Conservation (phyloP, 306 rosid species). For the Casuarina equisetifolia region DNA sequence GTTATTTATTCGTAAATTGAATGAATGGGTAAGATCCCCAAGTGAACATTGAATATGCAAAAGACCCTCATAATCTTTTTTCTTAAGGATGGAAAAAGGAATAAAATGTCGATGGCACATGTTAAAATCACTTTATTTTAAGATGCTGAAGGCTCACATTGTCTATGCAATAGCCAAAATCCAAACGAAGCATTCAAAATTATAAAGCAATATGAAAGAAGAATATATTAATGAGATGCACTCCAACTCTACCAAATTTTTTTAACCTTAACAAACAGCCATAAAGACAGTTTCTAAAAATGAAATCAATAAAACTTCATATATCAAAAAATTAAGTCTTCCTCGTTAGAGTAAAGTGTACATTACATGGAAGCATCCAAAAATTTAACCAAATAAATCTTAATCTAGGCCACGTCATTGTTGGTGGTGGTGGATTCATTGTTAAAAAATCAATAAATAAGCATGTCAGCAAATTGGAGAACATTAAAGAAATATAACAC, state of each 20-base stretch:
- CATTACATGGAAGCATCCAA: slow-evolving; percentile 16
- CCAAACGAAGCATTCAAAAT: no score
- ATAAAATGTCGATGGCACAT: no score
- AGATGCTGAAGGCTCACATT: neutral
- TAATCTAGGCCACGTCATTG: slow-evolving; percentile 68
- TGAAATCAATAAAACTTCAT: slow-evolving; percentile 16
- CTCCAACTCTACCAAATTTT: slow-evolving; percentile 4
- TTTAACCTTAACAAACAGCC: neutral
- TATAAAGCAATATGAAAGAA: neutral
- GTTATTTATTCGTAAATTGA: no score
- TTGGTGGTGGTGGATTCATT: slow-evolving; percentile 61
- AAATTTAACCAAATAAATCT: slow-evolving; percentile 19
- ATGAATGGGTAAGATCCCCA: no score
- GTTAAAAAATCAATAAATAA: slow-evolving; percentile 26
- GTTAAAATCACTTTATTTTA: neutral
- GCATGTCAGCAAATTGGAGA: neutral
- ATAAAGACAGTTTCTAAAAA: neutral
- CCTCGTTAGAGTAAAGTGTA: slow-evolving; percentile 16
- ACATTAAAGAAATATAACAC: neutral
- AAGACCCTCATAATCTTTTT: no score
- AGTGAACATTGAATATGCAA: no score
- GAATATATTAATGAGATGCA: neutral
- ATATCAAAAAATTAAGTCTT: slow-evolving; percentile 16
- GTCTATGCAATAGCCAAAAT: neutral
- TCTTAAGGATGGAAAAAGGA: no score